Evolutionary conservation across 768 basidiomycete genomes (phyloP).

Genomic region (Serendipita sp.): DNA sequence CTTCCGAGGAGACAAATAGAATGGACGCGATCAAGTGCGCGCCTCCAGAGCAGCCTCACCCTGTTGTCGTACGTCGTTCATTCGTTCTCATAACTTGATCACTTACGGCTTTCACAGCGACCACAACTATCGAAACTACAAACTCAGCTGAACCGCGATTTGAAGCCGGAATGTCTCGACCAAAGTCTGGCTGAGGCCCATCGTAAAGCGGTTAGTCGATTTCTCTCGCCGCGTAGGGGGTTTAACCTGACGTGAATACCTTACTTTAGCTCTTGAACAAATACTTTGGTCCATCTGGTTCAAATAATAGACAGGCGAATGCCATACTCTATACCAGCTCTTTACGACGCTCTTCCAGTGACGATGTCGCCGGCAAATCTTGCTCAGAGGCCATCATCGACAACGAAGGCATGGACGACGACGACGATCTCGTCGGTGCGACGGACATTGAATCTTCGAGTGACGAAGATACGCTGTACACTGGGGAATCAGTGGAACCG

Average conservation of each 20-base stretch:
- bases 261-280: conserved; percentile 2
- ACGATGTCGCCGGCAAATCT: not conserved
- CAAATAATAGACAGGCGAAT: too few relatives aligned
- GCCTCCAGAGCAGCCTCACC: too few relatives aligned
- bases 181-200: not conserved
- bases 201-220: not conserved
- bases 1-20: not conserved
- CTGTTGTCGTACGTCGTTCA: too few relatives aligned
- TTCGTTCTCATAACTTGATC: too few relatives aligned
- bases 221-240: not conserved
- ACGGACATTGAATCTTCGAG: not conserved
- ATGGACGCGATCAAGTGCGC: too few relatives aligned
- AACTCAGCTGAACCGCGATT: not conserved
- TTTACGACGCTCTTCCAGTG: not conserved
- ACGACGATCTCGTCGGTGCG: too few relatives aligned
- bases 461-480: not conserved
- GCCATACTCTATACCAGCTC: too few relatives aligned
- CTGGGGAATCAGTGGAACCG: not conserved
- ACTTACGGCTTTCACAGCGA: not conserved
- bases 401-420: not conserved
- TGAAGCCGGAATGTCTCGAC: not conserved
- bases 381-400: not conserved
- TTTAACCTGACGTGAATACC: not conserved
- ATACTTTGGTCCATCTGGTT: not conserved
- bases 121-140: not conserved